A percentile compares a stretch with the other conserved stretches of the same genome.
These are phyloP conservation scores for Suillus ampliporus DNA, from an alignment of 768 basidiomycete species.

Conservation along the genomic window DNA sequence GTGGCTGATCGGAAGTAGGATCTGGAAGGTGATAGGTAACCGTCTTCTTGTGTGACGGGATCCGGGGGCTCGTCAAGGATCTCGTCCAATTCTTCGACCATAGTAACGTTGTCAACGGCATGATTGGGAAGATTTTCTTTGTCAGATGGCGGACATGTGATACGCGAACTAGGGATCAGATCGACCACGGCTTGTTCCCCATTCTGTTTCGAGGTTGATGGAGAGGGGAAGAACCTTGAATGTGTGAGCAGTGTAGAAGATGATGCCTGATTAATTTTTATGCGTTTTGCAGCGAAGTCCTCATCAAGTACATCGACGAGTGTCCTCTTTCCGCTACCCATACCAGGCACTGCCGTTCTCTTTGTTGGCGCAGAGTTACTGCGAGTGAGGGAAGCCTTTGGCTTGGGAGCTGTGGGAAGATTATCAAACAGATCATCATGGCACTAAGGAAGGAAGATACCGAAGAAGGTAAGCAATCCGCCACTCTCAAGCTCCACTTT, in stretches of 20 bases:
- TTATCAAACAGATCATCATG: constrained; percentile 42
- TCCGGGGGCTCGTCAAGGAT: constrained; percentile 47
- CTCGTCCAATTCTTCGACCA: constrained; percentile 44
- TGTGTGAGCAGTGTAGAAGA: constrained; percentile 25
- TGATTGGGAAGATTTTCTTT: constrained; percentile 52
- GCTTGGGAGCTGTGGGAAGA: constrained; percentile 34
- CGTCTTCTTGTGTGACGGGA: constrained; percentile 74
- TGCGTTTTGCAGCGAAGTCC: constrained; percentile 59
- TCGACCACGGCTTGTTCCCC: constrained; percentile 22
- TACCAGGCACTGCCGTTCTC: constrained; percentile 45
- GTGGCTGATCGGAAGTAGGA: constrained; percentile 56
- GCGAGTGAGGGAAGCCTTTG: constrained; percentile 30
- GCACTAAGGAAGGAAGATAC: constrained; percentile 47
- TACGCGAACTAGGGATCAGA: constrained; percentile 38
- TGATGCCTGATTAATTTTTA: constrained; percentile 43
- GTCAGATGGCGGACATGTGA: constrained; percentile 28
- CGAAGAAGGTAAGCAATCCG: constrained; percentile 67
- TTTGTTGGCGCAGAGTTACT: constrained; percentile 36
- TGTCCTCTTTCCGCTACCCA: constrained; percentile 77
- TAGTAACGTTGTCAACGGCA: constrained; percentile 45
- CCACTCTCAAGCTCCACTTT: constrained; percentile 26
- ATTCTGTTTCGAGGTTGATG: constrained; percentile 8
- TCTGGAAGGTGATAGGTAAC: constrained; percentile 77
- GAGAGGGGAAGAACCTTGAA: constrained; percentile 46
- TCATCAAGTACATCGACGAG: constrained; percentile 73